Evolutionary conservation across 2,329 filamentous ascomycete species (phyloP), one percentile per base, ranked within the genome.

Genomic region (Fusarium domesticum): DNA sequence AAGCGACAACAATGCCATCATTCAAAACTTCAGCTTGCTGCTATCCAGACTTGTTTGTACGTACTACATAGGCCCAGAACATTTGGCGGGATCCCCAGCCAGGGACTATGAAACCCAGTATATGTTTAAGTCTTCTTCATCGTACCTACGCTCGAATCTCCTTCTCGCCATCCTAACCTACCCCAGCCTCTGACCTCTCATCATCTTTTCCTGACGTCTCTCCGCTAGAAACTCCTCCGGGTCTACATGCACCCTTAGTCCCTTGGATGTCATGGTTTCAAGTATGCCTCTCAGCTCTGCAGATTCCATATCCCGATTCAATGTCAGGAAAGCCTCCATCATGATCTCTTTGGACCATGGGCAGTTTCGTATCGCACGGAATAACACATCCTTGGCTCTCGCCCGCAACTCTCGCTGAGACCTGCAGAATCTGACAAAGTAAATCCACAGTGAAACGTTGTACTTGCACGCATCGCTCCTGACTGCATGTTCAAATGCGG

Each of bases 401-500:
- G 62, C 45, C 18, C 66, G 67, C 14, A 69, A 50, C 48, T 71
- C 70, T 39, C 64, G 59, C 14, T 69, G 60, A 6, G 54, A 47
- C 43, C 63, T 59, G 52, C 71, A 73, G 59, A 78, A 76, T 6
- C 68, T 69, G 17, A 80, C 63, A 48, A 79, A 81, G 4, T 64
- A 61, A 15, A 68, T 56, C 78, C 78, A 82, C 5, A 81, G 50
- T 6, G 64, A 62, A 1, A 66, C 57, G 36, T 70, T 75, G 30
- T 65, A 64, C 19, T 59, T 64, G 58, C 70, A 69, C 8, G 52
- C 52, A 4, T 69, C 66, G 39, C 67, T 68, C 1, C 62, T 61
- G 2, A 81, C 57, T 1, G 77, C 75, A n/a, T 70, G 68, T 56
- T 79, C 77, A 42, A 80, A 78, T 0, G 75, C 76, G 1, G 71